Conservation (phyloP, 1,139 yeast genomes). For the Geotrichum aggregatum region DNA sequence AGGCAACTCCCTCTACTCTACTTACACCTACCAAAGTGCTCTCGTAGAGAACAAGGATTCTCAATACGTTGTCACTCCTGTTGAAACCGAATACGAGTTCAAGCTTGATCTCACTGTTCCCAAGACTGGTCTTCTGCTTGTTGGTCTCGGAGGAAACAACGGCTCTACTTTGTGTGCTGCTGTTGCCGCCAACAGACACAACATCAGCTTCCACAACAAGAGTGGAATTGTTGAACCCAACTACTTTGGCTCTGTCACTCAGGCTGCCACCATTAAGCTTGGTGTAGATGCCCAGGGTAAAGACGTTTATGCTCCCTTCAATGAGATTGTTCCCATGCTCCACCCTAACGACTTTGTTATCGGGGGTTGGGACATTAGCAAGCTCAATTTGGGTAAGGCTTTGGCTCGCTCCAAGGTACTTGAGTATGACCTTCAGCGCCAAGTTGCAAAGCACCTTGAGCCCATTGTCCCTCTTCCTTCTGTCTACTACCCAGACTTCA, state of each 20-base stretch:
- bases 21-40: constrained; percentile 68
- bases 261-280: constrained; percentile 81
- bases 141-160: constrained; percentile 95
- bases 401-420: constrained; percentile 83
- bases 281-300: constrained; percentile 80
- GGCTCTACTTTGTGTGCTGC: constrained; percentile 90
- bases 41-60: constrained; percentile 56
- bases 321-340: constrained; percentile 80
- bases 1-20: constrained; percentile 59
- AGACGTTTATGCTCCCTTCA: constrained; percentile 91
- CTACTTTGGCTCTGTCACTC: constrained; percentile 95
- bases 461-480: constrained; percentile 72
- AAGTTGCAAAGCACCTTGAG: constrained; percentile 64
- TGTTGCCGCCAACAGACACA: constrained; percentile 76
- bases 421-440: constrained; percentile 77
- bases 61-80: constrained; percentile 63
- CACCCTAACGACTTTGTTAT: constrained; percentile 86
- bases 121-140: constrained; percentile 82
- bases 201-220: constrained; percentile 74
- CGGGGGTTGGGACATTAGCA: constrained; percentile 93
- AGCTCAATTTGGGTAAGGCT: constrained; percentile 66
- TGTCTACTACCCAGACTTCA: constrained; percentile 91
- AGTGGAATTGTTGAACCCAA: constrained; percentile 77
- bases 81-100: constrained; percentile 72
- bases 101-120: constrained; percentile 80